Evolutionary conservation across 2,329 filamentous ascomycete genomes (phyloP).

Genomic region (Hypoxylon rubiginosum): DNA sequence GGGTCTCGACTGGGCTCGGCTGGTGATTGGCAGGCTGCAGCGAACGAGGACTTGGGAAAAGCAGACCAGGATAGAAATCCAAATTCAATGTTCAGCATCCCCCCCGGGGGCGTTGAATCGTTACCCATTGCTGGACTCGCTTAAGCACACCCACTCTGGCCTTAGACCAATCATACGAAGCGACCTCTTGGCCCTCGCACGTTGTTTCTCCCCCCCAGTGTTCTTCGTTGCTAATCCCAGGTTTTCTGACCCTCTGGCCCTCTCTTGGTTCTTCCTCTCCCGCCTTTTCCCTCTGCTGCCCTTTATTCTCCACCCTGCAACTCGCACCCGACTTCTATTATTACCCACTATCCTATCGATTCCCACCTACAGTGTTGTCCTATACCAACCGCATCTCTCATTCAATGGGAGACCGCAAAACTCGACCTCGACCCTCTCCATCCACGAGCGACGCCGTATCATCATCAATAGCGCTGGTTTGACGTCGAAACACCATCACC

Average conservation of each 20-base stretch:
- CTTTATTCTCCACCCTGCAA: conserved; percentile 48
- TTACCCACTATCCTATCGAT: conserved; percentile 46
- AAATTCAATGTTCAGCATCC: conserved; percentile 37
- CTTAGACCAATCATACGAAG: conserved; percentile 41
- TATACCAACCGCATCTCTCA: conserved; percentile 38
- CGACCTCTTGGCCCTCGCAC: conserved; percentile 40
- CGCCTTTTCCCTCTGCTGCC: conserved; percentile 45
- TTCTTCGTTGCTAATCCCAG: conserved; percentile 29
- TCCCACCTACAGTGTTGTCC: conserved; percentile 39
- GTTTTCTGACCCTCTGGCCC: conserved; percentile 21
- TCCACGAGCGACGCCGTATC: conserved; percentile 36
- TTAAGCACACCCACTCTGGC: conserved; percentile 44
- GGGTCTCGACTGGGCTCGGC: conserved; percentile 24
- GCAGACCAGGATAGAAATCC: conserved; percentile 41
- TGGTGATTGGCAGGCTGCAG: conserved; percentile 24
- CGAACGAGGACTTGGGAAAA: conserved; percentile 12
- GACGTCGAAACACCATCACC: conserved; percentile 64
- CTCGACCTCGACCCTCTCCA: conserved; percentile 44
- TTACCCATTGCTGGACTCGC: conserved; percentile 42
- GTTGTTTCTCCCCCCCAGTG: conserved; percentile 35
- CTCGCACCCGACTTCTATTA: conserved; percentile 43
- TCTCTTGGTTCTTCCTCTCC: conserved; percentile 38
- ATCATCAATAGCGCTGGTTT: conserved; percentile 58
- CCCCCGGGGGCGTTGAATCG: conserved; percentile 33
- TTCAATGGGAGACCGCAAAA: conserved; percentile 50